Percentiles rank a stretch among this genome's conserved stretches.
Conservation (phyloP, 371 early-diverging fungal genomes). For the Saksenaea oblongispora region DNA sequence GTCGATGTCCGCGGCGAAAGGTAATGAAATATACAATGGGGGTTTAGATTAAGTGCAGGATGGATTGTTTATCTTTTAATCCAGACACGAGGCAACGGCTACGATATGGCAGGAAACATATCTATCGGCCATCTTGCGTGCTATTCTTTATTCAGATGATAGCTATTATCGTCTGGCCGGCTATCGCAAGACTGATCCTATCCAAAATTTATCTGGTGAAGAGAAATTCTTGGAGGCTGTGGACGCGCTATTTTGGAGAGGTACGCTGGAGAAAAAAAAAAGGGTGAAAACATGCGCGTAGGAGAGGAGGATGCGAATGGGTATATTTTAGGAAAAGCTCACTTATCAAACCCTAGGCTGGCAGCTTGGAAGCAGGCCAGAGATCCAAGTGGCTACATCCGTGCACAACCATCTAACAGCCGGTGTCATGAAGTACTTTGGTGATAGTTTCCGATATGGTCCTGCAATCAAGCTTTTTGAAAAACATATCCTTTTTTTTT, state of each 20-base stretch:
- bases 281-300: too few species aligned
- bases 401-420: conserved; percentile 84
- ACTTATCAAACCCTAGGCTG: conserved; percentile 56
- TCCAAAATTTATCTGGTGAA: conserved; percentile 74
- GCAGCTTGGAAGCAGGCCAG: conserved; percentile 93
- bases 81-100: conserved; percentile 70
- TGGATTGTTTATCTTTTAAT: background rate
- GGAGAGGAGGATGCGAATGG: too few species aligned
- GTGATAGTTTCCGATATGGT: conserved; percentile 76
- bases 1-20: conserved; percentile 81
- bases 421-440: conserved; percentile 86
- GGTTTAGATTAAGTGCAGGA: background rate
- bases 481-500: conserved; percentile 29
- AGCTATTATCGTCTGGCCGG: conserved; percentile 83
- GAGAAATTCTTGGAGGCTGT: conserved; percentile 83
- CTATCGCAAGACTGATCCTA: conserved; percentile 84
- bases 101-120: conserved; percentile 91
- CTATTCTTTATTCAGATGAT: conserved; percentile 89
- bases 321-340: background rate
- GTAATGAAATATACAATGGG: conserved; percentile 22
- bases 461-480: conserved; percentile 83
- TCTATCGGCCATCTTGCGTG: conserved; percentile 84
- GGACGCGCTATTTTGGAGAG: conserved; percentile 80
- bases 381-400: conserved; percentile 88
- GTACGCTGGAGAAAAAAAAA: conserved; percentile 20